phyloP scores from a whole-genome alignment of 1,139 yeast genomes.

The Pichia sp. region DNA sequence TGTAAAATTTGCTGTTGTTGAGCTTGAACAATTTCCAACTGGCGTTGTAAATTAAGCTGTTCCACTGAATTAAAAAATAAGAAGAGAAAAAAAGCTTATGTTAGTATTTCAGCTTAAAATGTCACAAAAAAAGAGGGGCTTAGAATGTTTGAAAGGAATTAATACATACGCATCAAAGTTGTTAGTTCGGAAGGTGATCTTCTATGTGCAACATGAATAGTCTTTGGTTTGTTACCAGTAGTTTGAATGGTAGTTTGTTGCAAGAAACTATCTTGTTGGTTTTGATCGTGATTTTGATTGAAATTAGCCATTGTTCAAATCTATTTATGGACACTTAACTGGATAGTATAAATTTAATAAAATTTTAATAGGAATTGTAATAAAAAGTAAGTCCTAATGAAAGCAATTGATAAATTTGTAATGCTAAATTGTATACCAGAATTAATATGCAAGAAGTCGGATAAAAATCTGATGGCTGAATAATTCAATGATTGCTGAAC shows the following conservation, averaged over 20 bases:
- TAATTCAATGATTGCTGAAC: too few relatives aligned
- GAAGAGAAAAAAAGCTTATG: not conserved
- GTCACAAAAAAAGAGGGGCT: not conserved
- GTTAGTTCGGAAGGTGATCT: constrained; percentile 92
- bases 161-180: constrained; percentile 66
- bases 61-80: constrained; percentile 42
- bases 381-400: too few relatives aligned
- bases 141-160: not conserved
- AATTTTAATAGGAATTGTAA: too few relatives aligned
- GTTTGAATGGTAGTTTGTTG: constrained; percentile 23
- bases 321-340: not conserved
- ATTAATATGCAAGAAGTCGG: too few relatives aligned
- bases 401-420: too few relatives aligned
- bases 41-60: constrained; percentile 88
- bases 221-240: constrained; percentile 36
- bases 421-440: too few relatives aligned
- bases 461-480: too few relatives aligned
- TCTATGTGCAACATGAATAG: constrained; percentile 85
- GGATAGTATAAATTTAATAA: too few relatives aligned
- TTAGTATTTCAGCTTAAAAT: not conserved
- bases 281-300: constrained; percentile 6
- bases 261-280: not conserved
- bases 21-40: constrained; percentile 82
- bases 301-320: constrained; percentile 1
- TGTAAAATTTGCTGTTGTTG: constrained; percentile 78